These are phyloP conservation scores for Raffaelea ambrosiae DNA, from an alignment of 2,329 filamentous ascomycete species.

Conservation along the genomic window DNA sequence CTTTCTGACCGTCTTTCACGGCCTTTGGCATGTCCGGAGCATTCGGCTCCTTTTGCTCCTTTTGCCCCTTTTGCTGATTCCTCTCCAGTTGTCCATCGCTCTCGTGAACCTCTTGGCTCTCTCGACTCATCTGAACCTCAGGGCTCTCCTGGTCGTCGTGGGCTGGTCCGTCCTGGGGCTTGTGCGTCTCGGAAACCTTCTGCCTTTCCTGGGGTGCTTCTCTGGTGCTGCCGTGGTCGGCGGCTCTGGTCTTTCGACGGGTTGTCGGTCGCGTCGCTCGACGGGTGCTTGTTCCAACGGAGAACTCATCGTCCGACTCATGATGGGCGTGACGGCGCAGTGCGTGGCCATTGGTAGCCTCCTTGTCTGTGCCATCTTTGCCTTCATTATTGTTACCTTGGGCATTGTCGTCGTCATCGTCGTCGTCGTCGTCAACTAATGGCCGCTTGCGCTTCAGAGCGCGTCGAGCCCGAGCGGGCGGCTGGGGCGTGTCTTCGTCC, in stretches of 20 bases:
- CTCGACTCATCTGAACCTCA: too few relatives aligned
- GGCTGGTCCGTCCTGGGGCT: too few relatives aligned
- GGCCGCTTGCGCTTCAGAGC: background rate
- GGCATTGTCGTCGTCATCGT: background rate
- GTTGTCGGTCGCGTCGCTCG: background rate
- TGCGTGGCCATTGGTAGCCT: background rate
- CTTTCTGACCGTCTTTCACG: too few relatives aligned
- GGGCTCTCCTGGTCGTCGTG: too few relatives aligned
- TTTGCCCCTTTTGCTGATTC: too few relatives aligned
- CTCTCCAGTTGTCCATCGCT: too few relatives aligned
- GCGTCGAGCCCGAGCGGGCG: background rate
- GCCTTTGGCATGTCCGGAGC: too few relatives aligned
- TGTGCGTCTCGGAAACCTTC: too few relatives aligned
- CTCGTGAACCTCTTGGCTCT: too few relatives aligned
- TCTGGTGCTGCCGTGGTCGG: background rate
- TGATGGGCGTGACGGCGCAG: background rate
- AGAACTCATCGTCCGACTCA: slow-evolving; percentile 5
- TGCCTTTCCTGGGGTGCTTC: too few relatives aligned
- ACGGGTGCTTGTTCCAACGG: background rate
- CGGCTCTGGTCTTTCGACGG: background rate
- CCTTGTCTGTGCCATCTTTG: background rate
- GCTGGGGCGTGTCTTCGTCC: background rate
- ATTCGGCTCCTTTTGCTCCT: too few relatives aligned
- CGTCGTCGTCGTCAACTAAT: background rate
- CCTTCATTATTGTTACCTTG: background rate